phyloP scores from a whole-genome alignment of 352 stramenopile species.

The Globisporangium canariense region DNA sequence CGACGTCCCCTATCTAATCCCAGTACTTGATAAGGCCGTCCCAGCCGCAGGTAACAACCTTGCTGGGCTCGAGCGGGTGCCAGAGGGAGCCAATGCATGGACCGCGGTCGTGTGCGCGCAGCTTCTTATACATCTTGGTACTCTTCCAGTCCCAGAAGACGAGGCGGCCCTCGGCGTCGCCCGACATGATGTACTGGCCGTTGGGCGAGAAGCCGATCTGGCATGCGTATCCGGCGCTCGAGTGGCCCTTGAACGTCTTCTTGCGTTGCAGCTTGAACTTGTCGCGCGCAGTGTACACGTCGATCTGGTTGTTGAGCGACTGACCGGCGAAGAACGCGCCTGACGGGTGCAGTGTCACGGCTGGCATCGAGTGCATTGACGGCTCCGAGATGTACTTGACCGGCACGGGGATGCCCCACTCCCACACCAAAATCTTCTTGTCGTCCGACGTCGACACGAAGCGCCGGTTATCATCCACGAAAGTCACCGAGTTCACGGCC shows the following conservation, averaged over 20 bases:
- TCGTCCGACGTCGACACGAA: constrained; percentile 97
- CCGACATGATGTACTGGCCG: constrained; percentile 92
- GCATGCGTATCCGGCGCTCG: constrained; percentile 95
- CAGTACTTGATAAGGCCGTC: constrained; percentile 99
- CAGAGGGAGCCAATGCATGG: constrained; percentile 94
- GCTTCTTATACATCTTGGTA: constrained; percentile 88
- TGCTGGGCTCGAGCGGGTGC: constrained; percentile 97
- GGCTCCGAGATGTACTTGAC: constrained; percentile 99
- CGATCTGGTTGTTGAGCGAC: constrained; percentile 98
- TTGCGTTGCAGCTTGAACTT: constrained; percentile 95
- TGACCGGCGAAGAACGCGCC: constrained; percentile 93
- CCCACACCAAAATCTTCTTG: constrained; percentile 98
- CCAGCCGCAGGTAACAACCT: constrained; percentile 97
- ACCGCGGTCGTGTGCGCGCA: constrained; percentile 90
- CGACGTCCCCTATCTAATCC: constrained; percentile 77
- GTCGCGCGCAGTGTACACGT: constrained; percentile 94
- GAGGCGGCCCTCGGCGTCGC: constrained; percentile 96
- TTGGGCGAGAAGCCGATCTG: constrained; percentile 95
- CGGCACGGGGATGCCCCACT: constrained; percentile 96
- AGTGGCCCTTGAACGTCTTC: constrained; percentile 92
- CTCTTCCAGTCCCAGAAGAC: constrained; percentile 99
- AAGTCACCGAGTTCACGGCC: constrained; percentile 98
- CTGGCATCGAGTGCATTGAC: constrained; percentile 98
- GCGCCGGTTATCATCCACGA: constrained; percentile 95
- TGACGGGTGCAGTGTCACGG: constrained; percentile 92